Evolutionary conservation across 768 basidiomycete genomes (phyloP).

Genomic region (Myochromella boudieri): DNA sequence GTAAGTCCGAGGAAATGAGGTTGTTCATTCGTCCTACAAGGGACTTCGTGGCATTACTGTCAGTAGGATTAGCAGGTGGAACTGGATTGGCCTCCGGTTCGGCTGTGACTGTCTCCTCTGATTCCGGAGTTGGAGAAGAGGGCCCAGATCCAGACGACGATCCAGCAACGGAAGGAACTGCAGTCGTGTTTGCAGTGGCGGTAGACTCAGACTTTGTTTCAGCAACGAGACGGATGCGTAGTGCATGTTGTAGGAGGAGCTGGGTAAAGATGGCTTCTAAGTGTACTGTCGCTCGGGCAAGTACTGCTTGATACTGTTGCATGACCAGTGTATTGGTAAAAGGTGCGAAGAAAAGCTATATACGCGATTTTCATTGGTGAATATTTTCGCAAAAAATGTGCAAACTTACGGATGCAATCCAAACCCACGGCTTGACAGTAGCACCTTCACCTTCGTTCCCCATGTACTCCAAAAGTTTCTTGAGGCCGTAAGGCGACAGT

Average conservation of each 20-base stretch:
- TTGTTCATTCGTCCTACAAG: conserved; percentile 80
- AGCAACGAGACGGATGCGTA: conserved; percentile 62
- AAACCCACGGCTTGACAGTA: conserved; percentile 62
- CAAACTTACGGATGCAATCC: conserved; percentile 46
- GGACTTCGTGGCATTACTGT: conserved; percentile 9
- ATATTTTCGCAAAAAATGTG: conserved; percentile 33
- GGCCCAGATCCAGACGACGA: background rate
- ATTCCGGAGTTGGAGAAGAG: conserved; percentile 2
- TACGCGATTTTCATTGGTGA: conserved; percentile 45
- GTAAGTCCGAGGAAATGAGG: conserved; percentile 62
- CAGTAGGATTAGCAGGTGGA: conserved; percentile 3
- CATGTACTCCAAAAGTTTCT: conserved; percentile 34
- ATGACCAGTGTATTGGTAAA: conserved; percentile 8
- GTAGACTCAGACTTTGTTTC: conserved; percentile 17
- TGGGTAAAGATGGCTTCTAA: conserved; percentile 44
- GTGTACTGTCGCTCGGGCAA: conserved; percentile 44
- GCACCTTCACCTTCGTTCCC: conserved; percentile 49
- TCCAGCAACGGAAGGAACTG: conserved; percentile 1
- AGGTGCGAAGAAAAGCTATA: conserved; percentile 30
- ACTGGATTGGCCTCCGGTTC: conserved; percentile 8
- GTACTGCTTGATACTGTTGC: conserved; percentile 24
- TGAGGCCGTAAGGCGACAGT: conserved; percentile 37
- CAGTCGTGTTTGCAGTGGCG: conserved; percentile 1
- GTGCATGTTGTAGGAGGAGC: conserved; percentile 40
- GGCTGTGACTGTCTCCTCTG: conserved; percentile 2